Conservation (phyloP, 148 eudicot species). For the Dysphania ambrosioides region DNA sequence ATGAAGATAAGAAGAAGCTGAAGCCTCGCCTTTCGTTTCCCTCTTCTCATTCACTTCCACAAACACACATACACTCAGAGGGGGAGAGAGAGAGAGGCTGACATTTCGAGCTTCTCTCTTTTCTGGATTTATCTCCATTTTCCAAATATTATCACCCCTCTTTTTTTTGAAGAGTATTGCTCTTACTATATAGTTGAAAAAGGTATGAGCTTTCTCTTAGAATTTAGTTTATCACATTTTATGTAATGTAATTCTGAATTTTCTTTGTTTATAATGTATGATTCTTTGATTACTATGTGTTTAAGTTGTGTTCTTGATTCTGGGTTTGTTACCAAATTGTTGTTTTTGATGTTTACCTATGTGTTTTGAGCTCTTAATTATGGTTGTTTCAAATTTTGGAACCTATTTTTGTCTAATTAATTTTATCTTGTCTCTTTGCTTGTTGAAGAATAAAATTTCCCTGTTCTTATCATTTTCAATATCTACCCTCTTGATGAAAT, state of each 20-base stretch:
- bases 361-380: conserved; percentile 1
- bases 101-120: background rate
- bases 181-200: background rate
- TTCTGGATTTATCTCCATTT: conserved; percentile 14
- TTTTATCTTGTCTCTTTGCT: background rate
- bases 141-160: background rate
- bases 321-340: conserved; percentile 18
- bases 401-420: background rate
- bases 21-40: conserved; percentile 51
- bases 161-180: background rate
- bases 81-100: conserved; percentile 11
- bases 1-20: conserved; percentile 60
- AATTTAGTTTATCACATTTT: background rate
- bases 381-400: background rate
- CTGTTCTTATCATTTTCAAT: background rate
- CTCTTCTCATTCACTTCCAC: conserved; percentile 24
- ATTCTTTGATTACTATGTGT: background rate
- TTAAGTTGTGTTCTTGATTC: background rate
- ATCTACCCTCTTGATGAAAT: background rate
- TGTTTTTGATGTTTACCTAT: conserved; percentile 1
- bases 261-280: background rate
- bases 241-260: background rate
- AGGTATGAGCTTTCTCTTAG: conserved; percentile 17
- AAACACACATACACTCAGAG: background rate
- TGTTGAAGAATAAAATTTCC: background rate